Evolutionary conservation across 768 basidiomycete species (phyloP), one percentile per base, ranked within the genome.

Genomic region (Udeniomyces megalosporus): DNA sequence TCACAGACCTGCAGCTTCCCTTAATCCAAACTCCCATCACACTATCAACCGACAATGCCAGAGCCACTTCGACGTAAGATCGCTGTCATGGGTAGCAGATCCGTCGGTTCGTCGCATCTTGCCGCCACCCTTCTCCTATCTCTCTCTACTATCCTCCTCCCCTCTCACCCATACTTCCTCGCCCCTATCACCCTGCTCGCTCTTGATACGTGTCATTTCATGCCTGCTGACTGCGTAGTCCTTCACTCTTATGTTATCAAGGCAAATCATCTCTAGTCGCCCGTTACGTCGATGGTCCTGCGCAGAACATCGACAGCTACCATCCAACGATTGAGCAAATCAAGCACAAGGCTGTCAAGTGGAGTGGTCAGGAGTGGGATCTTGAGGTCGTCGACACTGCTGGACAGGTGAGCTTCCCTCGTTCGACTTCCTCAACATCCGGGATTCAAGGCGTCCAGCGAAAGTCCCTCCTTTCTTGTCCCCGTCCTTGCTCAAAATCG

Each of bases 321-420:
- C 62, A 64, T n/a, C 62, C 62, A 1, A 64, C 62, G 26, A 64
- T 64, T n/a, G 62, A 64, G 50, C 42, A 38, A 34, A 47, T 58
- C 8, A 52, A 53, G 42, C 50, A 58, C 48, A 64, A 64, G 56
- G 31, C 31, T 14, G 22, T 64, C 15, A 10, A 38, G 29, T 64
- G 49, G 20, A 50, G 47, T 4, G 62, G 62, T 12, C 31, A 50
- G 29, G 35, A 47, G 11, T 64, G 51, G 50, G 12, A 22, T 29
- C 10, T 64, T 28, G 56, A 64, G 35, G 51, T 64, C 32, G 48
- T 64, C 5, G 62, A 64, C 34, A 64, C 62, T 14, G 62, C 62
- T 3, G 62, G 62, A 5, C 62, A 64, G 57, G 62, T 64, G 34
- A 46, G 57, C 58, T 26, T 29, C 35, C 42, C 22, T 2, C n/a